A percentile compares a stretch with the other conserved stretches of the same genome.
These are phyloP conservation scores for Penicillium sp. DNA, from an alignment of 2,329 filamentous ascomycete genomes.

Conservation along the genomic window DNA sequence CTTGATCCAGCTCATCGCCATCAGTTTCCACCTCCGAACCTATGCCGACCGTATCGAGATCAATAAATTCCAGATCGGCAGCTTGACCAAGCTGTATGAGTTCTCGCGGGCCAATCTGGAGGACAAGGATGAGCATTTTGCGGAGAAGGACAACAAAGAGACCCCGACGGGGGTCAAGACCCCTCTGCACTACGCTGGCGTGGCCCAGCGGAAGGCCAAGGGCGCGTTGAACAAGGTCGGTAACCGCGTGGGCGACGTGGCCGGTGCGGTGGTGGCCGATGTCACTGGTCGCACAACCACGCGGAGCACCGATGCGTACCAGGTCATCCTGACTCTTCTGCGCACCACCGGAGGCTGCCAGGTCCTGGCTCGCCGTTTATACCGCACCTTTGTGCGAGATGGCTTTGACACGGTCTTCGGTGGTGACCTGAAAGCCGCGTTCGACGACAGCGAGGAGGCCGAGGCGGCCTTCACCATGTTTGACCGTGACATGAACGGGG, in stretches of 20 bases:
- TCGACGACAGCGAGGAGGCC: constrained; percentile 80
- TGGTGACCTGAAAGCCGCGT: constrained; percentile 77
- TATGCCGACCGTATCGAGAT: constrained; percentile 88
- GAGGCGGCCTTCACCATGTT: constrained; percentile 89
- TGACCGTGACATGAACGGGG: constrained; percentile 94
- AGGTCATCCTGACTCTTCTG: constrained; percentile 79
- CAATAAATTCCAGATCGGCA: constrained; percentile 85
- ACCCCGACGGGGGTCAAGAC: constrained; percentile 65
- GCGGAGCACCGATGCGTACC: constrained; percentile 75
- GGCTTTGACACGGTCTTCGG: constrained; percentile 74
- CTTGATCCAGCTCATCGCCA: constrained; percentile 90
- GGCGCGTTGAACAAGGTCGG: constrained; percentile 78
- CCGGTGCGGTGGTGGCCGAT: constrained; percentile 83
- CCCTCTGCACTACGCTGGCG: constrained; percentile 70
- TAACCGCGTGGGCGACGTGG: constrained; percentile 80
- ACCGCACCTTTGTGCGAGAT: constrained; percentile 78
- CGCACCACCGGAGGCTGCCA: constrained; percentile 73
- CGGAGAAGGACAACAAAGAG: constrained; percentile 56
- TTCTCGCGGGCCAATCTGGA: constrained; percentile 65
- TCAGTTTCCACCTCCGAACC: constrained; percentile 86
- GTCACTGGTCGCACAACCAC: constrained; percentile 76
- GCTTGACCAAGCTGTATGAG: constrained; percentile 64
- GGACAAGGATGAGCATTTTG: constrained; percentile 71
- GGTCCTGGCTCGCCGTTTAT: constrained; percentile 82
- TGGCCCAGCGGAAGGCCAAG: constrained; percentile 72